Evolutionary conservation across 2,329 filamentous ascomycete genomes (phyloP).

Genomic region (Corniculantispora saksenae): DNA sequence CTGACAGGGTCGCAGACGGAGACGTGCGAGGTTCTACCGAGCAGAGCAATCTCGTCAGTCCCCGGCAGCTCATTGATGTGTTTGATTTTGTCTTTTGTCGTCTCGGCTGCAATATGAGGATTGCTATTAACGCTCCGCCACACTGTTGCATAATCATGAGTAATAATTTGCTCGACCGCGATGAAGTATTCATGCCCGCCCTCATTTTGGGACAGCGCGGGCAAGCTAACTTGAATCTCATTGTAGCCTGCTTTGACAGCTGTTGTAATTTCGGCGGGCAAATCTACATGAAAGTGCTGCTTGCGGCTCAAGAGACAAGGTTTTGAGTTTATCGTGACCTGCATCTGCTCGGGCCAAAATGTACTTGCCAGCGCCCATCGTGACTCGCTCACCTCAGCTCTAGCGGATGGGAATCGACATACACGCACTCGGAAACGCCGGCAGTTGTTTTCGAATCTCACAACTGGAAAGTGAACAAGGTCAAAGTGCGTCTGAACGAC

Average conservation of each 20-base stretch:
- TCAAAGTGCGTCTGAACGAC: background rate
- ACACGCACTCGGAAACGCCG: conserved; percentile 14
- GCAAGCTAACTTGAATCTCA: conserved; percentile 12
- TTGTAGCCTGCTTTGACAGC: background rate
- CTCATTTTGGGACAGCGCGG: background rate
- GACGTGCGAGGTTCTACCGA: conserved; percentile 11
- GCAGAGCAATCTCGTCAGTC: background rate
- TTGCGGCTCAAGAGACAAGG: conserved; percentile 12
- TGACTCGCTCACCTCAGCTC: background rate
- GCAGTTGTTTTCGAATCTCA: conserved; percentile 3
- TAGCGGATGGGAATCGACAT: background rate
- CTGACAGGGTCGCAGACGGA: conserved; percentile 11
- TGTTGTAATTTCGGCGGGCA: conserved; percentile 2
- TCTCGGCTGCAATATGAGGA: background rate
- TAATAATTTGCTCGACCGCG: conserved; percentile 10
- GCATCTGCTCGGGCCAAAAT: conserved; percentile 11
- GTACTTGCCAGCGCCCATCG: background rate
- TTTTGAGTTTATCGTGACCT: background rate
- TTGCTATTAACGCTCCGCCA: background rate
- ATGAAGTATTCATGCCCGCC: background rate
- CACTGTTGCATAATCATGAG: background rate
- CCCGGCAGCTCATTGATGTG: background rate
- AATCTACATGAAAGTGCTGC: conserved; percentile 15
- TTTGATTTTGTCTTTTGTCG: background rate
- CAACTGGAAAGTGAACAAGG: background rate